Evolutionary conservation across 306 rosid genomes (phyloP).

Genomic region (Ceratonia siliqua): DNA sequence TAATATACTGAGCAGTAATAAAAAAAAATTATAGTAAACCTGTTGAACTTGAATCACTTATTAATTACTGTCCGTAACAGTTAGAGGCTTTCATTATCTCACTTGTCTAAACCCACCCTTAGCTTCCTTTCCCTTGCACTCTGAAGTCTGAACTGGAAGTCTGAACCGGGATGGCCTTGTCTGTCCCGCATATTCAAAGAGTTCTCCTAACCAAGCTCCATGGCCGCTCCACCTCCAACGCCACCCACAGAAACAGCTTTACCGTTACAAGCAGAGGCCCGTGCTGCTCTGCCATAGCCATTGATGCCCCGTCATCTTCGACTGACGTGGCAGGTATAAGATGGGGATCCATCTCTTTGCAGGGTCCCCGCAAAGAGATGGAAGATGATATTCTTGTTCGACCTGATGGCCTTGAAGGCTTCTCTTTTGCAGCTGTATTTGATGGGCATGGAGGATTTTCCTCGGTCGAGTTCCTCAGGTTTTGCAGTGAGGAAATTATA

Average conservation of each 20-base stretch:
- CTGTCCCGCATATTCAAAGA: constrained; percentile 73
- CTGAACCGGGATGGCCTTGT: constrained; percentile 66
- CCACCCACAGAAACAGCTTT: constrained; percentile 35
- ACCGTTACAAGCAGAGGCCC: constrained; percentile 29
- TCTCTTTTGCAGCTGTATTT: constrained; percentile 88
- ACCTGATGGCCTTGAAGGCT: constrained; percentile 63
- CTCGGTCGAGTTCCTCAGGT: constrained; percentile 89
- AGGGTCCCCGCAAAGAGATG: constrained; percentile 91
- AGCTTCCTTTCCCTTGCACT: background rate
- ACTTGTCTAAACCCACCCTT: constrained; percentile 50
- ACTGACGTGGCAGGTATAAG: constrained; percentile 57
- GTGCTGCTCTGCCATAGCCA: constrained; percentile 83
- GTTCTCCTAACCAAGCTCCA: constrained; percentile 55
- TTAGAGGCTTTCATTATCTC: constrained; percentile 70
- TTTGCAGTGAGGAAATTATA: background rate
- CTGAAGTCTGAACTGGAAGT: background rate
- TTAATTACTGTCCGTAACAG: no score
- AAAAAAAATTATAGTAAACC: no score
- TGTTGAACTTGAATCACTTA: no score
- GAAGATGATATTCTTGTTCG: constrained; percentile 75
- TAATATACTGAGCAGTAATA: no score
- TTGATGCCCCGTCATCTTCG: constrained; percentile 73
- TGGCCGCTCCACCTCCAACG: constrained; percentile 32
- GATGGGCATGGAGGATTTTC: constrained; percentile 95
- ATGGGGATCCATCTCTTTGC: constrained; percentile 84